Evolutionary conservation across 139 green algal genomes (phyloP), one percentile per base, ranked within the genome.

Genomic region (Chlamydomonas sp.): DNA sequence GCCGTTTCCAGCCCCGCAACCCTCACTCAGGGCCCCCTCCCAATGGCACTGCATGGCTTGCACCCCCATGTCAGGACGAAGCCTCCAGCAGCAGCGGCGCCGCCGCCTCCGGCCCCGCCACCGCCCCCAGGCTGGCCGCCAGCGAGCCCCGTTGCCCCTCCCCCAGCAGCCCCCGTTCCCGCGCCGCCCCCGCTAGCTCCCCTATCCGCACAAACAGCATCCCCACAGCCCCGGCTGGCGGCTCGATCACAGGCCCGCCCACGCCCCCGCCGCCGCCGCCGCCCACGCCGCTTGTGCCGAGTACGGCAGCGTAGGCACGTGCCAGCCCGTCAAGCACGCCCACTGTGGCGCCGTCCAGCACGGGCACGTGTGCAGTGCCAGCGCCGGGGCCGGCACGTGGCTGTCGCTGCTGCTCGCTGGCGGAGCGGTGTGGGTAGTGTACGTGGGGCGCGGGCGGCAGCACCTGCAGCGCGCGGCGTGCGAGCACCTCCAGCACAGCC

Each of bases 101-200:
- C 62, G 75, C 60, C 31, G 61, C 31, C 68, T 66, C n/a, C 79
- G 62, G 9, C 8, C 49, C 59, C 83, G 10, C 0, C 83, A 87
- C 12, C 73, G 15, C 0, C n/a, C 0, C 58, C 83, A 87, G 62
- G 18, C 72, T 61, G 0, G 4, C 1, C n/a, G 12, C 31, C 72
- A 87, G 71, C 72, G 83, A 81, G 15, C 9, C 14, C 31, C 49
- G 31, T 73, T 81, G 83, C 83, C 0, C 14, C 83, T 80, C 83
- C 12, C 1, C n/a, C 83, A 87, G 62, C 83, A 87, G 83, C 73
- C 83, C 83, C 62, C 73, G 72, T 14, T 0, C 62, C 62, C 6
- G n/a, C n/a, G 20, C 83, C 71, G n/a, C 83, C 60, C 31, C 83
- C 83, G 71, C 83, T 62, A 87, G 59, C 49, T 49, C 73, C n/a